Base-by-base conservation (phyloP, 495 filamentous ascomycete genomes). In the Chaetomidium leptoderma region DNA sequence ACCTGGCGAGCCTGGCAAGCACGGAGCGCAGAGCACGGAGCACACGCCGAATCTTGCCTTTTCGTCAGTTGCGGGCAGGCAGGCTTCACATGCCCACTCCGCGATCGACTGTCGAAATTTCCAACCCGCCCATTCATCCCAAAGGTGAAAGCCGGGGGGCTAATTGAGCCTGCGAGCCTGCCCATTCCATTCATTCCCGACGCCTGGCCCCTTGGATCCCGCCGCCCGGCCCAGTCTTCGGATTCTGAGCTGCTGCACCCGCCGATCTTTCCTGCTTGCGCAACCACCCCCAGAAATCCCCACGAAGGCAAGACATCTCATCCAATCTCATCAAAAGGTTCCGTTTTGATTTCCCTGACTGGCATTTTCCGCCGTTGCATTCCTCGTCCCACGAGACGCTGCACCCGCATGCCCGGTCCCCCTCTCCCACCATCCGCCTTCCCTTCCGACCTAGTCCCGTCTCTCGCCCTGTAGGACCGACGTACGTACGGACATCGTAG, bases 311-410 rank as follows among this genome's bases (percentile, higher is more conserved):
- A 57, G 45, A 57, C 54, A 47, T 30, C 24, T 48, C 24, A 40
- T 32, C 50, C 48, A 47, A 47, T 47, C 44, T 53, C n/a, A 26
- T 52, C 53, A 37, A 24, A 37, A 16, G 24, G n/a, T 50, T 24
- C 26, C 21, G 33, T 44, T 42, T 32, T 26, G 35, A 42, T 40
- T 57, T 48, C 43, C 46, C 53, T n/a, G 53, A 29, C 49, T 62
- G 53, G 49, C 43, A 58, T 62, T 62, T 57, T 55, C 58, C 58
- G 58, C 45, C 45, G 58, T 60, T 43, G 46, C 58, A 56, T 60
- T 43, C 39, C 33, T 55, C 46, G 46, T 61, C 39, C 58, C 58
- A 60, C 49, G 58, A 53, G 57, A 59, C 57, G 57, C 40, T 39
- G 50, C 43, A 42, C 44, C 57, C 50, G 57, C 57, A 39, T 33